These are phyloP conservation scores for Leccinum fibrillosum DNA, from an alignment of 768 basidiomycete species.

Conservation along the genomic window DNA sequence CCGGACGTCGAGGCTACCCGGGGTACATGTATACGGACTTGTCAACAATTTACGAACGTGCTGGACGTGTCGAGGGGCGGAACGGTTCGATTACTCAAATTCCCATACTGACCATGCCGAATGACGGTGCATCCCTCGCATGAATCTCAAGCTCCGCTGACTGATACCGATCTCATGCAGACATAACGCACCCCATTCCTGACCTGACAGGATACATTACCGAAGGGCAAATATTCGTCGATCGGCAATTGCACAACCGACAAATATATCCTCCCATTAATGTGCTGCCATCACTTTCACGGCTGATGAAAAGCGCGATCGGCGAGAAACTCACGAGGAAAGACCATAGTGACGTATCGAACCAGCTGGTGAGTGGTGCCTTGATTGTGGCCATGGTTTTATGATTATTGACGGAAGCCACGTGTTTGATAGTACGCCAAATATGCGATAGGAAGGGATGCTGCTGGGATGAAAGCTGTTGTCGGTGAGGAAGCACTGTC, in stretches of 20 bases:
- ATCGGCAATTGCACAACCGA: conserved; percentile 93
- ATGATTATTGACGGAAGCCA: conserved; percentile 13
- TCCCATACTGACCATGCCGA: conserved; percentile 99
- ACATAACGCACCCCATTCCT: conserved; percentile 99
- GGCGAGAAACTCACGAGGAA: conserved; percentile 96
- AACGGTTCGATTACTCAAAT: conserved; percentile 99
- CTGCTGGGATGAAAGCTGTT: conserved; percentile 98
- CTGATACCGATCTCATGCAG: conserved; percentile 43
- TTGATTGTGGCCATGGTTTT: conserved; percentile 16
- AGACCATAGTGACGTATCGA: conserved; percentile 99
- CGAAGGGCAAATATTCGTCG: conserved; percentile 98
- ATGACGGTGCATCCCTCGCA: conserved; percentile 71
- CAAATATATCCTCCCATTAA: conserved; percentile 99
- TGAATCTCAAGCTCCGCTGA: conserved; percentile 15
- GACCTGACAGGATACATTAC: conserved; percentile 99
- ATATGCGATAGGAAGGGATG: conserved; percentile 97
- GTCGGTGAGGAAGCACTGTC: conserved; percentile 98
- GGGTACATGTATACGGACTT: conserved; percentile 99
- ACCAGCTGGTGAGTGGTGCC: conserved; percentile 77
- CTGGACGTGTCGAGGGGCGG: conserved; percentile 94
- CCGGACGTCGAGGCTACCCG: conserved; percentile 98
- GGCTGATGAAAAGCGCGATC: conserved; percentile 99
- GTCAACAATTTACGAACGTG: conserved; percentile 99
- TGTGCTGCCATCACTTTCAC: conserved; percentile 96
- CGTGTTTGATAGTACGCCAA: conserved; percentile 81